phyloP scores from a whole-genome alignment of 1,284 basidiomycete genomes.

The Gomphus bonarii region DNA sequence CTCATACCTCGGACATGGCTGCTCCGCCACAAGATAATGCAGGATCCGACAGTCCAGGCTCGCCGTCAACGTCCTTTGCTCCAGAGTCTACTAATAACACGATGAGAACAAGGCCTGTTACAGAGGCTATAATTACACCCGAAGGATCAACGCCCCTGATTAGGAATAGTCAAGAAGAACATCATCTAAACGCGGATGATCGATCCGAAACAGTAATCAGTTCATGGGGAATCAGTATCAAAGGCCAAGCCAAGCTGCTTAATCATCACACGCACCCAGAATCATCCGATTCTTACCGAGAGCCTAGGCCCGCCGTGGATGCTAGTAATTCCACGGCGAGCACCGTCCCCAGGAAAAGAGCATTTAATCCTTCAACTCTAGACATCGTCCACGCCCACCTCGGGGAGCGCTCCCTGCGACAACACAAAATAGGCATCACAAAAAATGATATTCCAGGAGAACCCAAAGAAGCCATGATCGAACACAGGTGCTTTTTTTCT shows the following conservation, averaged over 20 bases:
- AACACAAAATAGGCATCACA: neutral
- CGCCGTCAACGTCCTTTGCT: neutral
- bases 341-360: neutral
- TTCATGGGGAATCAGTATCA: conserved; percentile 9
- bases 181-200: neutral
- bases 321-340: neutral
- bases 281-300: neutral
- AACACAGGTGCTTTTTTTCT: neutral
- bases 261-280: neutral
- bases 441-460: neutral
- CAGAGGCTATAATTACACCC: neutral
- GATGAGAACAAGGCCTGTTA: neutral
- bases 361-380: neutral
- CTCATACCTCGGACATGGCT: neutral
- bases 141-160: neutral
- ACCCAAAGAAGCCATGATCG: neutral
- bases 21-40: too few species aligned
- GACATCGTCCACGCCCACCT: conserved; percentile 5
- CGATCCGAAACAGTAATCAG: neutral
- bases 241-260: conserved; percentile 6
- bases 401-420: neutral
- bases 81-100: neutral
- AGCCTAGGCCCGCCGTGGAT: neutral
- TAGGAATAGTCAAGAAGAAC: neutral
- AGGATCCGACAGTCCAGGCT: neutral